phyloP scores from a whole-genome alignment of 306 rosid genomes.

The Amphicarpaea edgeworthii region DNA sequence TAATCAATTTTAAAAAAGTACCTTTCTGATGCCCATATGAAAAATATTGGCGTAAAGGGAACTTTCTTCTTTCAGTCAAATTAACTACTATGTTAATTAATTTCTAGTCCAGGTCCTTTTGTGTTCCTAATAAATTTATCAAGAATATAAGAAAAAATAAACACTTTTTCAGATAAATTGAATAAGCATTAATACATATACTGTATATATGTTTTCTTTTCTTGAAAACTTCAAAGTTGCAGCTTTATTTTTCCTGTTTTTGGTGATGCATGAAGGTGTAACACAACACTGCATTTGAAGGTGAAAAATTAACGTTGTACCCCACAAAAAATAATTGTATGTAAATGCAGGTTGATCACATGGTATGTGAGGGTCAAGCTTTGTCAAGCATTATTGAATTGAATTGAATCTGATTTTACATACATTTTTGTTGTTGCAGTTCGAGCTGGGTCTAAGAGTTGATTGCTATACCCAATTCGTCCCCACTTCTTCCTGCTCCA shows the following conservation, averaged over 20 bases:
- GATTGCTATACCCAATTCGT: conserved; percentile 10
- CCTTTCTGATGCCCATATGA: background rate
- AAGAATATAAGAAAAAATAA: background rate
- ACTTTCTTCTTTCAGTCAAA: background rate
- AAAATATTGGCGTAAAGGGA: background rate
- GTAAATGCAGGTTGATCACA: conserved; percentile 19
- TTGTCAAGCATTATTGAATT: background rate
- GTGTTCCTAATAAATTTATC: background rate
- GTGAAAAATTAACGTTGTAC: background rate
- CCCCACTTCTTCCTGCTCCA: conserved; percentile 10
- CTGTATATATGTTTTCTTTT: background rate
- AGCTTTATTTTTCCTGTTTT: background rate
- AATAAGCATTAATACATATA: too few species aligned
- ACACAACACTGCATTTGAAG: background rate
- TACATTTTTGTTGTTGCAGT: too few species aligned
- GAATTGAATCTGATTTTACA: conserved; percentile 22
- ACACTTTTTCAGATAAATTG: background rate
- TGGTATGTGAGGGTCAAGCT: background rate
- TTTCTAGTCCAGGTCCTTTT: background rate
- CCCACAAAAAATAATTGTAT: background rate
- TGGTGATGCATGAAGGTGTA: background rate
- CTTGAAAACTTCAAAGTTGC: background rate
- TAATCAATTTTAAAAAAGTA: background rate
- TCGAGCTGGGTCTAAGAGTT: conserved; percentile 14
- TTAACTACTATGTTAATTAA: background rate